These are phyloP conservation scores for Mortierella alpina DNA, from an alignment of 192 early-diverging fungal genomes.

Conservation along the genomic window DNA sequence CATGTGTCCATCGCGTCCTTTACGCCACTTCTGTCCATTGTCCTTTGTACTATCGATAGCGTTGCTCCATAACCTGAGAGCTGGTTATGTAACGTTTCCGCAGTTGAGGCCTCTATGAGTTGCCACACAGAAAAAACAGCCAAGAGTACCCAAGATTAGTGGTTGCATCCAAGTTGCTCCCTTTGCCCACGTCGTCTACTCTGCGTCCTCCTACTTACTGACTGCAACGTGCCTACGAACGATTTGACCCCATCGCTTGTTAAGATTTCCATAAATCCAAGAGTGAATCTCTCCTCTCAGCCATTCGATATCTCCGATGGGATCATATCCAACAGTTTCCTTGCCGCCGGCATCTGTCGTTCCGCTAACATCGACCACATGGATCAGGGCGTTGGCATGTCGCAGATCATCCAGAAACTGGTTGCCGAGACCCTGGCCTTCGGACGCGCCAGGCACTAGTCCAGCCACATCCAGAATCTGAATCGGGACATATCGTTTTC, in stretches of 20 bases:
- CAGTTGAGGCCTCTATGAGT: constrained; percentile 52
- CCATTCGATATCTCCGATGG: constrained; percentile 88
- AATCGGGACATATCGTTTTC: constrained; percentile 74
- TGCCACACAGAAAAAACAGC: neutral
- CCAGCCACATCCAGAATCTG: constrained; percentile 86
- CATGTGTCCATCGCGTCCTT: constrained; percentile 73
- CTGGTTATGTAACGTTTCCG: constrained; percentile 70
- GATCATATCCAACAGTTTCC: constrained; percentile 84
- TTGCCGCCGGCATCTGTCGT: constrained; percentile 84
- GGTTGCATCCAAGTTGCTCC: neutral
- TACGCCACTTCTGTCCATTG: constrained; percentile 63
- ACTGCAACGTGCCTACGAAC: constrained; percentile 73
- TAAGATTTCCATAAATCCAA: constrained; percentile 80
- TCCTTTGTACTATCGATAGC: constrained; percentile 52
- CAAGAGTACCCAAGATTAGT: neutral
- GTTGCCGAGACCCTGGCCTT: constrained; percentile 81
- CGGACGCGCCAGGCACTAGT: constrained; percentile 83
- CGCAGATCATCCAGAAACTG: constrained; percentile 86
- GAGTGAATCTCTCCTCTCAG: constrained; percentile 77
- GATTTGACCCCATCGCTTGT: constrained; percentile 74
- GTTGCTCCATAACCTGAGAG: constrained; percentile 74
- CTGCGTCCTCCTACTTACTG: constrained; percentile 38
- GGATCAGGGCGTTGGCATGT: constrained; percentile 80
- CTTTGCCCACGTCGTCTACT: neutral
- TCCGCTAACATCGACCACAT: constrained; percentile 88